phyloP scores from a whole-genome alignment of 495 filamentous ascomycete genomes.

The Daldinia loculata region DNA sequence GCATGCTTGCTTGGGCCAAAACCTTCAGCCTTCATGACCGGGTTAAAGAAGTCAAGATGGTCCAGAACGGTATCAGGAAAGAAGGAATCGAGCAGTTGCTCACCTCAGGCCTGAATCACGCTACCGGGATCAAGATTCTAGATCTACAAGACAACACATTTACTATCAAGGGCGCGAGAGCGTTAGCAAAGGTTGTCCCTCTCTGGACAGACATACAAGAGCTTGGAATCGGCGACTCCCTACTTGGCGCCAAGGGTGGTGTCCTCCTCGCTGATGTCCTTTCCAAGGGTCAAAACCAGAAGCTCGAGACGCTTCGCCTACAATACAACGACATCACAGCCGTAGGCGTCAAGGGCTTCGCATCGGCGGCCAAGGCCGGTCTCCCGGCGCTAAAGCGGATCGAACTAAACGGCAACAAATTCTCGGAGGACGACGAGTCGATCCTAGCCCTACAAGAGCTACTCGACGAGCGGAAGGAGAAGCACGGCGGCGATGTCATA shows the following conservation, averaged over 20 bases:
- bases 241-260: slow-evolving; percentile 82
- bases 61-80: slow-evolving; percentile 95
- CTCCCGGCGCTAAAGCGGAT: slow-evolving; percentile 81
- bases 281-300: slow-evolving; percentile 74
- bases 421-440: slow-evolving; percentile 80
- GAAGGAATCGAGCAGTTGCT: slow-evolving; percentile 86
- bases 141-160: slow-evolving; percentile 99
- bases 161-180: slow-evolving; percentile 79
- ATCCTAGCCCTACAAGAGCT: slow-evolving; percentile 60
- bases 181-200: slow-evolving; percentile 75
- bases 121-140: slow-evolving; percentile 70
- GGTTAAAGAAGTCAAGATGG: slow-evolving; percentile 91
- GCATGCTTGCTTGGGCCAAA: slow-evolving; percentile 93
- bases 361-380: slow-evolving; percentile 66
- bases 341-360: slow-evolving; percentile 72
- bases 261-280: slow-evolving; percentile 76
- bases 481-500: slow-evolving; percentile 65
- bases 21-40: slow-evolving; percentile 80
- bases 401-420: slow-evolving; percentile 96
- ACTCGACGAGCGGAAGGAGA: slow-evolving; percentile 67
- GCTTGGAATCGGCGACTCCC: slow-evolving; percentile 87
- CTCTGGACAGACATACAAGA: slow-evolving; percentile 81
- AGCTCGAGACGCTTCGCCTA: slow-evolving; percentile 79
- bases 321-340: slow-evolving; percentile 95
- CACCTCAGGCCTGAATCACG: slow-evolving; percentile 75